phyloP scores from a whole-genome alignment of 306 rosid genomes.

The Malus asiatica region DNA sequence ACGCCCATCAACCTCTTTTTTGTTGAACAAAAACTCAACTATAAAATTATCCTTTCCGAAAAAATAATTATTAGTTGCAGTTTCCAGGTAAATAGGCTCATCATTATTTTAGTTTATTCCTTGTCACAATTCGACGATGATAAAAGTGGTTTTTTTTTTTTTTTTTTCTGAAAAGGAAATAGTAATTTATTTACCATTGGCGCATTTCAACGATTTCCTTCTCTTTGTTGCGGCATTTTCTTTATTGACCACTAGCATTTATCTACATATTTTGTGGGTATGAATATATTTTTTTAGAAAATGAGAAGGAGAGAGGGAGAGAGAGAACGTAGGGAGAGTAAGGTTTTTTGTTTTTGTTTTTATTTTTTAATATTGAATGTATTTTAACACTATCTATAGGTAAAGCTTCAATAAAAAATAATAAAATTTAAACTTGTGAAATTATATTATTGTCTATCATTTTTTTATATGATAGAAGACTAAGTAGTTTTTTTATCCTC shows the following conservation, averaged over 20 bases:
- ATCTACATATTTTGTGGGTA: too few relatives aligned
- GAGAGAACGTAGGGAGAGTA: too few relatives aligned
- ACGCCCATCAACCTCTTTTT: not conserved
- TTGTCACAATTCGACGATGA: not conserved
- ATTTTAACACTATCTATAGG: too few relatives aligned
- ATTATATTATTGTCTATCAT: fast-evolving
- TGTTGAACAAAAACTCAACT: not conserved
- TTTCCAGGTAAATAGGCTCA: not conserved
- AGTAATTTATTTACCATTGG: not conserved
- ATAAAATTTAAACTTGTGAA: too few relatives aligned
- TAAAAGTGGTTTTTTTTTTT: not conserved
- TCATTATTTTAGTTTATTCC: not conserved
- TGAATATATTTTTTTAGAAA: too few relatives aligned
- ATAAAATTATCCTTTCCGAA: not conserved
- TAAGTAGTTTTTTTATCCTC: too few relatives aligned
- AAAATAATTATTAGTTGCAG: not conserved
- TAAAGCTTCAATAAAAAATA: too few relatives aligned
- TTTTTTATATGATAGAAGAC: too few relatives aligned
- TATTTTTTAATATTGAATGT: too few relatives aligned
- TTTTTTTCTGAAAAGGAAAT: not conserved
- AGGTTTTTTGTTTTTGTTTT: too few relatives aligned
- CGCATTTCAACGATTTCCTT: not conserved
- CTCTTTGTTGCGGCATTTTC: not conserved
- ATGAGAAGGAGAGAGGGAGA: too few relatives aligned
- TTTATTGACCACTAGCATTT: too few relatives aligned